phyloP scores from a whole-genome alignment of 805 yeast genomes.

The Priceomyces carsonii region DNA sequence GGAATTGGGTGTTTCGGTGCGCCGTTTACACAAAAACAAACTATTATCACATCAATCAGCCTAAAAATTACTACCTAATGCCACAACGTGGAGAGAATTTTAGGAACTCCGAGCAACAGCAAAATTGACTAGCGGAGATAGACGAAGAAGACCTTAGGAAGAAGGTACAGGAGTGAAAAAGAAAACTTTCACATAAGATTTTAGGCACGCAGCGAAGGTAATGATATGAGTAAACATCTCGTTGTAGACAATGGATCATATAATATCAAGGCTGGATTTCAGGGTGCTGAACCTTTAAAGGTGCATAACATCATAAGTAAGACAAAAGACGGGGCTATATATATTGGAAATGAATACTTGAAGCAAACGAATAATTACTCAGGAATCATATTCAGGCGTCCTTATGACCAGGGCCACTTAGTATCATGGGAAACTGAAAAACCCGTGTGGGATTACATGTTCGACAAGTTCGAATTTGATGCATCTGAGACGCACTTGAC shows the following conservation, averaged over 20 bases:
- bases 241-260: constrained; percentile 92
- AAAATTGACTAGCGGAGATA: too few relatives aligned
- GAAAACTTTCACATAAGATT: too few relatives aligned
- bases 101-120: too few relatives aligned
- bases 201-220: too few relatives aligned
- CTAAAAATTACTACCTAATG: too few relatives aligned
- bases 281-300: constrained; percentile 38
- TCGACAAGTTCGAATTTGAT: constrained; percentile 33
- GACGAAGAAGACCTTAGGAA: too few relatives aligned
- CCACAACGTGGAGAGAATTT: too few relatives aligned
- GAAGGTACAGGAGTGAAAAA: too few relatives aligned
- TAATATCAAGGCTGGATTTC: constrained; percentile 57
- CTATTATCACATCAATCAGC: too few relatives aligned
- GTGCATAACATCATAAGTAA: constrained; percentile 72
- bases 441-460: constrained; percentile 84
- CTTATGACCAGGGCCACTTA: constrained; percentile 86
- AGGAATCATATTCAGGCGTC: constrained; percentile 72
- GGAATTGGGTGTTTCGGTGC: too few relatives aligned
- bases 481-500: constrained; percentile 50
- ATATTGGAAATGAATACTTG: constrained; percentile 69
- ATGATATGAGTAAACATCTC: constrained; percentile 26
- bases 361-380: constrained; percentile 68
- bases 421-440: constrained; percentile 90
- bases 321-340: constrained; percentile 71
- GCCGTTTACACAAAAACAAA: too few relatives aligned